Conservation (phyloP, 106 monocot species). For the Phalaenopsis equestris region DNA sequence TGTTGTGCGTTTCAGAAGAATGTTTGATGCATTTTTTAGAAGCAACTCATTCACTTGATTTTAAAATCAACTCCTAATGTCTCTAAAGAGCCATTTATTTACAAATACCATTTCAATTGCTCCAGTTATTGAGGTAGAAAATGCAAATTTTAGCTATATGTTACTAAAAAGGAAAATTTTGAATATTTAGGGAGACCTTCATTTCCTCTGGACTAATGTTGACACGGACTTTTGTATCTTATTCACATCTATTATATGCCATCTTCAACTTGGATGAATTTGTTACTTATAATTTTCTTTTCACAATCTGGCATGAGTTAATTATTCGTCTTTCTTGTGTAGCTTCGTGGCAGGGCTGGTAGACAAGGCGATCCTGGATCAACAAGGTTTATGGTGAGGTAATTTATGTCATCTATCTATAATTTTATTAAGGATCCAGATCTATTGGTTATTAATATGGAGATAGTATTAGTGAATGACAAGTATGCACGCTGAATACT, state of each 20-base stretch:
- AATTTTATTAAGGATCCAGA: neutral
- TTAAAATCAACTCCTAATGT: neutral
- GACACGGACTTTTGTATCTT: neutral
- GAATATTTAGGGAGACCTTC: neutral
- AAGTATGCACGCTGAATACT: neutral
- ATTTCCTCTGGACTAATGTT: neutral
- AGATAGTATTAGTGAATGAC: neutral
- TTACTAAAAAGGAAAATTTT: neutral
- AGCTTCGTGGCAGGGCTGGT: conserved; percentile 96
- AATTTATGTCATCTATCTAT: conserved; percentile 10
- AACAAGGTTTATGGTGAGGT: conserved; percentile 99
- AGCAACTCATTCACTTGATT: neutral
- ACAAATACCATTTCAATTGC: neutral
- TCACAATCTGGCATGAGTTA: neutral
- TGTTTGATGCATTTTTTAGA: neutral
- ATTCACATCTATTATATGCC: neutral
- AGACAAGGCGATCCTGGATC: conserved; percentile 99
- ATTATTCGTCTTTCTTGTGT: neutral
- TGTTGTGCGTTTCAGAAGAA: neutral
- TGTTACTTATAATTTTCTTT: neutral
- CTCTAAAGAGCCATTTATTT: neutral
- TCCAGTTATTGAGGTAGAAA: neutral
- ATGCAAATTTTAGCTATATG: neutral
- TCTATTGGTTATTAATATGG: neutral
- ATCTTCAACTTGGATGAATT: neutral